Evolutionary conservation across 2,329 filamentous ascomycete species (phyloP).

Genomic region (Alternaria arbusti): DNA sequence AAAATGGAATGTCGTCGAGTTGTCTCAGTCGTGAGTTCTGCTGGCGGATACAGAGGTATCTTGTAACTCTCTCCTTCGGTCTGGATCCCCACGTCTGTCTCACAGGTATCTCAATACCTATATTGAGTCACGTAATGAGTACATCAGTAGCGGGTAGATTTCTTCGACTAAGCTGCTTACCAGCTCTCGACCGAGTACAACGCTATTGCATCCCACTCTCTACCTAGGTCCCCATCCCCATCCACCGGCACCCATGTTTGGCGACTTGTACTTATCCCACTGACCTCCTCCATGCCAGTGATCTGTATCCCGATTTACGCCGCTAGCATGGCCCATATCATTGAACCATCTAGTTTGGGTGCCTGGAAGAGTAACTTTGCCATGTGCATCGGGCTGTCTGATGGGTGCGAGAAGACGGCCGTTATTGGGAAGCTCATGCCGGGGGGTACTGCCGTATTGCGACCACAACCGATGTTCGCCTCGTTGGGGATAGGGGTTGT

Average conservation of each 20-base stretch:
- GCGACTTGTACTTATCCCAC: not conserved
- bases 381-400: no score
- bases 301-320: not conserved
- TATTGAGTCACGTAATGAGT: not conserved
- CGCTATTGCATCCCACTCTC: not conserved
- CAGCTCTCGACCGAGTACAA: not conserved
- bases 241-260: not conserved
- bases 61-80: not conserved
- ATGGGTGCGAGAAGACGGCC: no score
- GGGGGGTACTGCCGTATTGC: no score
- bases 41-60: not conserved
- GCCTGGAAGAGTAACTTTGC: no score
- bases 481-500: no score
- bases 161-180: not conserved
- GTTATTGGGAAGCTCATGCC: no score
- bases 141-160: not conserved
- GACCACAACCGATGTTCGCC: no score
- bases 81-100: not conserved
- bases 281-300: not conserved
- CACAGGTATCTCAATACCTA: not conserved
- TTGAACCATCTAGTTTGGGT: no score
- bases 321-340: no score
- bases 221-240: not conserved
- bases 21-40: not conserved
- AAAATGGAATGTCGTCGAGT: not conserved